Evolutionary conservation across 2,329 filamentous ascomycete genomes (phyloP).

Genomic region (Neurospora sp.): DNA sequence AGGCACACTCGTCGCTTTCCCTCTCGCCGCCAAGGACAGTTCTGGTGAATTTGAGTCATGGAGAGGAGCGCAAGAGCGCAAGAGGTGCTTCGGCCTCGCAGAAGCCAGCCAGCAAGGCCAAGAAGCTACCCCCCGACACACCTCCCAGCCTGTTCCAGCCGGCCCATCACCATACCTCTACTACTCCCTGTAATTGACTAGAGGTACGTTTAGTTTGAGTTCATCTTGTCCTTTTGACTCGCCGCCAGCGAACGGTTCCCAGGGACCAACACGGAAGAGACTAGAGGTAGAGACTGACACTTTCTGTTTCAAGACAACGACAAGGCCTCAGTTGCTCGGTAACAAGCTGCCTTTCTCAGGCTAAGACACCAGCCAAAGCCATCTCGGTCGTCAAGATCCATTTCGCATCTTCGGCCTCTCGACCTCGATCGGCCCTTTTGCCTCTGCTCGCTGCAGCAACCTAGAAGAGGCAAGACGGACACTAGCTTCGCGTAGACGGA

Average conservation of each 20-base stretch:
- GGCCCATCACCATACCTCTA: background rate
- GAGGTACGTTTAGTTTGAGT: background rate
- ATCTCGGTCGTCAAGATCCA: too few relatives aligned
- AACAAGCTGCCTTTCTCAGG: background rate
- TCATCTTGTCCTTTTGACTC: too few relatives aligned
- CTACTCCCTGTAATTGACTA: background rate
- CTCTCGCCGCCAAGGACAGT: background rate
- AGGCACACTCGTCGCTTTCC: background rate
- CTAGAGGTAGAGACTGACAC: background rate
- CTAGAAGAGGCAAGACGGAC: background rate
- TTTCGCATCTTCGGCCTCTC: background rate
- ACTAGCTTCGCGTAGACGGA: background rate
- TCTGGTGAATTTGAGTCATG: background rate
- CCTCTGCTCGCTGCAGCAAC: background rate
- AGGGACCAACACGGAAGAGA: too few relatives aligned
- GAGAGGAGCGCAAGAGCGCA: too few relatives aligned
- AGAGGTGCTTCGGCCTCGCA: background rate
- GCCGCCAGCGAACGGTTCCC: too few relatives aligned
- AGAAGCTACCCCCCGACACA: background rate
- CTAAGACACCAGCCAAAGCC: too few relatives aligned
- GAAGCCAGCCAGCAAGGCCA: background rate
- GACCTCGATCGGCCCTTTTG: background rate
- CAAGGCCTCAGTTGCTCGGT: background rate
- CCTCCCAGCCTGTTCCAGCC: background rate
- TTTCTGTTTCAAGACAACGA: background rate